Conservation (phyloP, 192 early-diverging fungal species). For the Rhizophagus clarus region DNA sequence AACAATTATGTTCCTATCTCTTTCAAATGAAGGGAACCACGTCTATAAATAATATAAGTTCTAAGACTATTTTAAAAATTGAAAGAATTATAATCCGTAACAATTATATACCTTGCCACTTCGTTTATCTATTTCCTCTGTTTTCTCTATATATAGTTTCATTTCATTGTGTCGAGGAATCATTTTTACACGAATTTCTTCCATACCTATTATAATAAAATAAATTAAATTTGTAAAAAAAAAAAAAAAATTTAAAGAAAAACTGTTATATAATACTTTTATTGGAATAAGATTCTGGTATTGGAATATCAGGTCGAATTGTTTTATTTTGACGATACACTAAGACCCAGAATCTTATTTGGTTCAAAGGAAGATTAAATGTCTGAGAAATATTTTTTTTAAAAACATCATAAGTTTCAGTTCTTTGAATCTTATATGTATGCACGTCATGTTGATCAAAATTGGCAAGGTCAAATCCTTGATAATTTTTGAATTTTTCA, state of each 20-base stretch:
- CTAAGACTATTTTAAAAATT: background rate
- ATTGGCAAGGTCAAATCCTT: conserved; percentile 86
- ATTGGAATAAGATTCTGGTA: conserved; percentile 49
- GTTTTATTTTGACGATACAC: conserved; percentile 92
- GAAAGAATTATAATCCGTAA: conserved; percentile 28
- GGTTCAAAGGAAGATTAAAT: conserved; percentile 48
- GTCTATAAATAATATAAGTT: background rate
- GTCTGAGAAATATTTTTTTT: conserved; percentile 52
- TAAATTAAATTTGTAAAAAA: background rate
- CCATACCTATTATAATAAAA: conserved; percentile 41
- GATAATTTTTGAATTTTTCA: conserved; percentile 66
- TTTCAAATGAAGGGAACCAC: conserved; percentile 12
- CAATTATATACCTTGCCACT: conserved; percentile 35
- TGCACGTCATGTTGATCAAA: conserved; percentile 51
- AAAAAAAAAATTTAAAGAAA: background rate
- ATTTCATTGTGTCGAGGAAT: conserved; percentile 39
- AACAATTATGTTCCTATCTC: conserved; percentile 55
- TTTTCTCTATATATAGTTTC: conserved; percentile 42
- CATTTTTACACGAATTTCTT: conserved; percentile 37
- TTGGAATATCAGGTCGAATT: conserved; percentile 75
- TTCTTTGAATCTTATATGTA: conserved; percentile 56
- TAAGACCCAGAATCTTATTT: conserved; percentile 84
- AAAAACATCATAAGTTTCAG: conserved; percentile 56
- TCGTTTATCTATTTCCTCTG: conserved; percentile 35
- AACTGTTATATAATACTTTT: conserved; percentile 46